Evolutionary conservation across 441 rosid species (phyloP), one percentile per base, ranked within the genome.

Genomic region (Kokia cookei): DNA sequence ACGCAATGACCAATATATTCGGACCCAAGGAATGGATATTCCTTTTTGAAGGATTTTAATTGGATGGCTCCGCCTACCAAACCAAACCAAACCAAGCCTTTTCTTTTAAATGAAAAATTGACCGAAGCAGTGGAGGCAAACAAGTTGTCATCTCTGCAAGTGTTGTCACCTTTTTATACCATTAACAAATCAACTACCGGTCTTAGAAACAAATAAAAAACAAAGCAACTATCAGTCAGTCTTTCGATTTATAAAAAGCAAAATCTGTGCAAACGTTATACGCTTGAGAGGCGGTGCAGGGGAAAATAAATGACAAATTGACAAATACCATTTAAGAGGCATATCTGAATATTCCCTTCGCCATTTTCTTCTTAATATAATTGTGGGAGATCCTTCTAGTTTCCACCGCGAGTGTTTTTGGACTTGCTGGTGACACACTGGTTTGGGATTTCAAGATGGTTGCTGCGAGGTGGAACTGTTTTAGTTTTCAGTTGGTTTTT

Each of bases 401-500:
- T 65, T 65, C 32, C 64, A 5, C 37, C 29, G 37, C 13, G 40
- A 24, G 35, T 11, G 61, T 10, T 11, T 55, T 22, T 55, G 61
- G 14, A 19, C 29, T 9, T 64, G 37, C 13, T 42, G 19, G 15
- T 40, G 68, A 65, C 27, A 59, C 69, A 5, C 19, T 45, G 11
- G n/a, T 9, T 72, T 42, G 40, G 62, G 53, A 48, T 12, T 48
- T 32, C 17, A 40, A 65, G 71, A 73, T 73, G 69, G 69, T 3
- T 27, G 4, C 24, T 40, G 15, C 42, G 50, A 43, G 14, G 22
- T 64, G 62, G 54, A 54, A 37, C 22, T 65, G 54, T 65, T 3
- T 13, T 14, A 65, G 53, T 7, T 64, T 53, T 15, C 42, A 61
- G 63, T 73, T 43, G 29, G 37, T 84, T 61, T 62, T 81, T 55